A percentile compares a stretch with the other conserved stretches of the same genome.
Evolutionary conservation across 2,329 filamentous ascomycete genomes (phyloP).

Genomic region (Grosmannia huntii): DNA sequence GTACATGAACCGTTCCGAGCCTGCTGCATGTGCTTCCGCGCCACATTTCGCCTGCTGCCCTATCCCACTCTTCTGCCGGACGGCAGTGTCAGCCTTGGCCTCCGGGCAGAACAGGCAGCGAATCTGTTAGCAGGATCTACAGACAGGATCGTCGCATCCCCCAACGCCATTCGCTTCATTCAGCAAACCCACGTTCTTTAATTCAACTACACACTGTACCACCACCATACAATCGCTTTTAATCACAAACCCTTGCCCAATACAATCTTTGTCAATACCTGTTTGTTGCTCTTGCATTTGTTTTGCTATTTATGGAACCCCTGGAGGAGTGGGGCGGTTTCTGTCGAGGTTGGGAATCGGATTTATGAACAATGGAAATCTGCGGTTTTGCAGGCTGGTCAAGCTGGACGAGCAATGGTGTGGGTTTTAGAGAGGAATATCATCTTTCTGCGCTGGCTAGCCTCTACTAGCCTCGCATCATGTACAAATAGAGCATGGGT

Average conservation of each 20-base stretch:
- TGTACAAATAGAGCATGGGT: constrained; percentile 8
- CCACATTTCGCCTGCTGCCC: background rate
- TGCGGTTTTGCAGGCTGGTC: background rate
- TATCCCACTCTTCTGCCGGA: background rate
- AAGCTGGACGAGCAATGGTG: background rate
- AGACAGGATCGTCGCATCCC: background rate
- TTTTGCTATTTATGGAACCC: background rate
- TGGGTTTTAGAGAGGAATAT: background rate
- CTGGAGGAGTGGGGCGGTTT: background rate
- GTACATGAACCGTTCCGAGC: background rate
- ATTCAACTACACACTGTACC: constrained; percentile 10
- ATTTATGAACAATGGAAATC: background rate
- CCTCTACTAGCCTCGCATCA: background rate
- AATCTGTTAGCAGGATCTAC: background rate
- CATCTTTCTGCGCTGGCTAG: background rate
- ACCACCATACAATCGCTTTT: constrained; percentile 14
- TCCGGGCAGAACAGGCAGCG: background rate
- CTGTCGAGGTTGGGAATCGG: background rate
- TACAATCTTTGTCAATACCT: constrained; percentile 1
- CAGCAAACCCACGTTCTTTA: constrained; percentile 3
- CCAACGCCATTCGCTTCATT: constrained; percentile 7
- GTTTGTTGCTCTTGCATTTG: background rate
- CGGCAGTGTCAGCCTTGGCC: background rate
- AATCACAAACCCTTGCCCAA: constrained; percentile 5
- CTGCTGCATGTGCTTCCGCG: background rate